Evolutionary conservation across 1,139 yeast genomes (phyloP), one percentile per base, ranked within the genome.

Genomic region (Zygoascus hellenicus): DNA sequence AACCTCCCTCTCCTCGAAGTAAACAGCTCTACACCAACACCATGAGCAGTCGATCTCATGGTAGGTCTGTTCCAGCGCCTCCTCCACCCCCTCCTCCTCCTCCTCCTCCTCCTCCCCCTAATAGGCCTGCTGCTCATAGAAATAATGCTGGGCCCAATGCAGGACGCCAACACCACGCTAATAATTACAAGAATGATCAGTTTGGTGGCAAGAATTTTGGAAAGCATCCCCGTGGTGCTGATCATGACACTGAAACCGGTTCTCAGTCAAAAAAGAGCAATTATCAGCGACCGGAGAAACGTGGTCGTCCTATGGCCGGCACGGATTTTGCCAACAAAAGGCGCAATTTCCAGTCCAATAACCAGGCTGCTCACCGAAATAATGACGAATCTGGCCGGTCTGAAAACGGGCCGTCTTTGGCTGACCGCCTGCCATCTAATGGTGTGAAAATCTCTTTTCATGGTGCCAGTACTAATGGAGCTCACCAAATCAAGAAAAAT

Each of bases 61-160:
- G 26, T 22, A 22, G 7, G 26, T 22, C 26, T 22, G 26, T 22
- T 22, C 26, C 26, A 11, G 29, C 39, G 5, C 30, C 39, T 6
- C 39, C 39, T 7, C 39, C 39, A 10, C 39, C 38, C 3, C 38
- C 38, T 35, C 38, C 33, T 11, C 38, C 38, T 7, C 38, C 38
- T 10, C 39, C 39, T 17, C 39, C 39, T 17, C 39, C 39, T 17
- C 30, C 39, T 17, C 39, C 39, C 6, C 39, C 39, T 11, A 36
- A 11, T 19, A 29, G 39, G 6, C 30, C 30, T 19, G 39, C 39
- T 19, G 19, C 39, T 11, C 39, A 36, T n/a, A 11, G 39, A 29
- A 29, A 36, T 19, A 19, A 19, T 17, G 28, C 15, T 36, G 39
- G 22, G 5, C n/a, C 15, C 9, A 5, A 5, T 31, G 10, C 33